phyloP scores from a whole-genome alignment of 2,329 filamentous ascomycete genomes.

The Claviceps monticola region DNA sequence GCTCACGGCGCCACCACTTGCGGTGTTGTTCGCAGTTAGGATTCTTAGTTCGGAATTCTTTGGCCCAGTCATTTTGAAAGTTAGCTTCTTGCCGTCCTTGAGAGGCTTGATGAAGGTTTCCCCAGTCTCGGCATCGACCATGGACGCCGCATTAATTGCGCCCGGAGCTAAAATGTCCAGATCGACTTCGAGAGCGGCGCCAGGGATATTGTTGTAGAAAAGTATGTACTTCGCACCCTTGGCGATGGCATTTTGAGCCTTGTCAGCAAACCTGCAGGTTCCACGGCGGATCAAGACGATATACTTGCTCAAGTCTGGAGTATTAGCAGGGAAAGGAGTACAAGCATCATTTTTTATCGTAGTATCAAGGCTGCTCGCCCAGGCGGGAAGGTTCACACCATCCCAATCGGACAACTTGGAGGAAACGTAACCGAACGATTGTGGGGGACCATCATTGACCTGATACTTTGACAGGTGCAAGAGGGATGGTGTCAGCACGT shows the following conservation, averaged over 20 bases:
- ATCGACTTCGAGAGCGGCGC: constrained; percentile 19
- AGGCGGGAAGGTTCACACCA: constrained; percentile 33
- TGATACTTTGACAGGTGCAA: constrained; percentile 28
- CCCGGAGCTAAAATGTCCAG: constrained; percentile 12
- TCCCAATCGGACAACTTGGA: constrained; percentile 29
- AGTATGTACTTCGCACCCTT: constrained; percentile 47
- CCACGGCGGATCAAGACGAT: constrained; percentile 49
- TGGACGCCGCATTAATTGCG: constrained; percentile 22
- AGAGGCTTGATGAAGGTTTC: constrained; percentile 29
- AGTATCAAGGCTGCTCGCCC: constrained; percentile 35
- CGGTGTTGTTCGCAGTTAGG: constrained; percentile 14
- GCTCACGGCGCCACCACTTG: constrained; percentile 37
- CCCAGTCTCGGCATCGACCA: constrained; percentile 28
- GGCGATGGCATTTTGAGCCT: constrained; percentile 37
- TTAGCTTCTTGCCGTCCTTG: constrained; percentile 27
- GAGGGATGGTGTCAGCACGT: constrained; percentile 27
- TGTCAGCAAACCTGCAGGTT: constrained; percentile 39
- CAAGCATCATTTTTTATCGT: constrained; percentile 37
- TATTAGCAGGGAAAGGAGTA: constrained; percentile 33
- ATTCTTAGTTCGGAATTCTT: constrained; percentile 10
- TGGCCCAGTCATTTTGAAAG: constrained; percentile 27
- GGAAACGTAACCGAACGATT: constrained; percentile 29
- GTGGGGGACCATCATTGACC: constrained; percentile 19
- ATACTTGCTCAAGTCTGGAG: constrained; percentile 40
- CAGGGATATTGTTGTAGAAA: constrained; percentile 41